Percentiles rank a stretch among this genome's conserved stretches.
Conservation (phyloP, 1,139 yeast genomes). For the Yamadazyma conglobata region DNA sequence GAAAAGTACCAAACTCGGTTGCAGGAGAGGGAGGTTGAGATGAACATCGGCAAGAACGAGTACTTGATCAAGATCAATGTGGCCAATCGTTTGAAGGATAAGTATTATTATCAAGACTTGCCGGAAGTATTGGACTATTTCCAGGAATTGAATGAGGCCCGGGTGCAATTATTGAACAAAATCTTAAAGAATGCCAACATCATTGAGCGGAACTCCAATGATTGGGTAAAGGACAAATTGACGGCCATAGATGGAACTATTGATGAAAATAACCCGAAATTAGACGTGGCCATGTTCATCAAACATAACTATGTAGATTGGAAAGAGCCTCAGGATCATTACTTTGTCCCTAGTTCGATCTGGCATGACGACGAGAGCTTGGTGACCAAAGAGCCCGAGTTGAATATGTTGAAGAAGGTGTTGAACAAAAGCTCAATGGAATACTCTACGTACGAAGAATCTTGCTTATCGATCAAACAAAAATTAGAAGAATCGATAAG, state of each 20-base stretch:
- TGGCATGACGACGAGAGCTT: conserved; percentile 97
- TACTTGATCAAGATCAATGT: conserved; percentile 78
- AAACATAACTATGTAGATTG: conserved; percentile 77
- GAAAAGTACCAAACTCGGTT: conserved; percentile 59
- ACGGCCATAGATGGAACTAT: conserved; percentile 56
- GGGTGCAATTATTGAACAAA: conserved; percentile 69
- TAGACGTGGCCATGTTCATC: conserved; percentile 88
- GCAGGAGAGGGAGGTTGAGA: conserved; percentile 65
- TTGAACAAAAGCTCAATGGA: conserved; percentile 49
- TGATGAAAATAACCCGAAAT: conserved; percentile 65
- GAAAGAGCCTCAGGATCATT: conserved; percentile 84
- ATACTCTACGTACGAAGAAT: conserved; percentile 41
- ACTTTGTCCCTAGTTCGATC: conserved; percentile 82
- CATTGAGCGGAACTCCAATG: conserved; percentile 58
- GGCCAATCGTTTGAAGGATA: conserved; percentile 89
- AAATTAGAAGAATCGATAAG: conserved; percentile 46
- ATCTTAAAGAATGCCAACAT: conserved; percentile 63
- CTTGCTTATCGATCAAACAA: conserved; percentile 48
- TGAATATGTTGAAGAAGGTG: conserved; percentile 59
- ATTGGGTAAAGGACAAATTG: conserved; percentile 51
- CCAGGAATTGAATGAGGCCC: conserved; percentile 80
- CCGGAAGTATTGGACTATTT: conserved; percentile 87
- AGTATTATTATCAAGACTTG: conserved; percentile 86
- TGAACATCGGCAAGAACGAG: conserved; percentile 83
- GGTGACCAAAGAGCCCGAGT: conserved; percentile 59